Evolutionary conservation across 345 rosid genomes (phyloP).

Genomic region (Melastoma malabathricum): DNA sequence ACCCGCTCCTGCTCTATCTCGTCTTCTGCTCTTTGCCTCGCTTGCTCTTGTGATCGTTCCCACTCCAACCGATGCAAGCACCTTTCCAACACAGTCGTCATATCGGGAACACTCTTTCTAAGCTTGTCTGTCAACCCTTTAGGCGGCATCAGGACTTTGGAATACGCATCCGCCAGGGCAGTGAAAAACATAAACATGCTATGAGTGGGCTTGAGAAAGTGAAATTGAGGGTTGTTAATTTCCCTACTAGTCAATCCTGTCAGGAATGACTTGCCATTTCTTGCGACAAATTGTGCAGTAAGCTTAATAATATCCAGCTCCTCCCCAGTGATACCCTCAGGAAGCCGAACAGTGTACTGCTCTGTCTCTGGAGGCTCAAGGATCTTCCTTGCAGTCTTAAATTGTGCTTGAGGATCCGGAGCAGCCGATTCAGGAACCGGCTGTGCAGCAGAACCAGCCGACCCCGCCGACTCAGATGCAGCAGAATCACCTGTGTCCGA

Average conservation of each 20-base stretch:
- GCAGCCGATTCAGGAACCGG: constrained; percentile 27
- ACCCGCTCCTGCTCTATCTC: constrained; percentile 77
- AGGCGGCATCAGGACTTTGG: constrained; percentile 72
- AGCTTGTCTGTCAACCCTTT: constrained; percentile 55
- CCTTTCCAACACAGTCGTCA: constrained; percentile 67
- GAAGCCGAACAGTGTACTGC: constrained; percentile 64
- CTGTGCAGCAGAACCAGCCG: constrained; percentile 12
- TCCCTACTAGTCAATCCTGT: constrained; percentile 62
- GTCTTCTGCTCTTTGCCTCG: constrained; percentile 73
- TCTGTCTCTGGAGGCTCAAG: constrained; percentile 67
- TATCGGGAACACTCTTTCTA: constrained; percentile 38
- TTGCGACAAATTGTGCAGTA: constrained; percentile 78
- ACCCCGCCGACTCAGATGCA: constrained; percentile 21
- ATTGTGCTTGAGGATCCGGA: constrained; percentile 51
- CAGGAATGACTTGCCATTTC: constrained; percentile 68
- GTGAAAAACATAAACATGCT: constrained; percentile 75
- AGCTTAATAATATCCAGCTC: constrained; percentile 78
- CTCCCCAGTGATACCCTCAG: constrained; percentile 69
- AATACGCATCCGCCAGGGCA: constrained; percentile 64
- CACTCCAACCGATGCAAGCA: constrained; percentile 79
- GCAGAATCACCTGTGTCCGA: constrained; percentile 21
- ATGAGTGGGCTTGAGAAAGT: constrained; percentile 81
- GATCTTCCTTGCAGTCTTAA: constrained; percentile 46
- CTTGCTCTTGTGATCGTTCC: constrained; percentile 80
- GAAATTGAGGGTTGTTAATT: constrained; percentile 61